phyloP scores from a whole-genome alignment of 192 early-diverging fungal genomes.

The Entomortierella lignicola region DNA sequence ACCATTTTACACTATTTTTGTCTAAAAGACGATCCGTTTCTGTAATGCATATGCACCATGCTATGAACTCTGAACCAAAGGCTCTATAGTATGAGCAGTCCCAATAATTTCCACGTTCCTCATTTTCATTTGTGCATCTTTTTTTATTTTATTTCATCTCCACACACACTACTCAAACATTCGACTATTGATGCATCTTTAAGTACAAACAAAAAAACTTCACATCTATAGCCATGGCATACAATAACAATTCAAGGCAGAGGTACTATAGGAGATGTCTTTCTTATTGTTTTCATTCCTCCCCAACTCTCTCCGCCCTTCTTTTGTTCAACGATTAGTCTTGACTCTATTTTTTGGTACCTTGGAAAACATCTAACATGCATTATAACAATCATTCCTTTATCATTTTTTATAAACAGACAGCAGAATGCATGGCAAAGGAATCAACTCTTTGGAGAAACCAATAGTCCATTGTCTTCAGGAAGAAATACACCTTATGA shows the following conservation, averaged over 20 bases:
- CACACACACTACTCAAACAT: not conserved
- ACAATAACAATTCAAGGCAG: constrained; percentile 7
- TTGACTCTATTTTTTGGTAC: no score
- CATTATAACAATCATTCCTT: not conserved
- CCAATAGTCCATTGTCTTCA: constrained; percentile 22
- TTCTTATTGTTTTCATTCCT: not conserved
- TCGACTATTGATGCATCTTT: not conserved
- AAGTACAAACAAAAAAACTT: not conserved
- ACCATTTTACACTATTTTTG: no score
- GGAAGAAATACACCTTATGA: constrained; percentile 45
- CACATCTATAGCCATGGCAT: constrained; percentile 4
- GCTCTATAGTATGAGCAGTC: no score
- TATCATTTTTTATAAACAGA: constrained; percentile 1
- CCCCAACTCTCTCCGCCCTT: not conserved
- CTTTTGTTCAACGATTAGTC: not conserved
- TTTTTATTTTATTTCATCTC: not conserved
- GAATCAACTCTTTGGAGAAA: constrained; percentile 36
- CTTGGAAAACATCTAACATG: not conserved
- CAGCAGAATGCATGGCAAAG: constrained; percentile 37
- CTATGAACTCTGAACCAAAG: no score
- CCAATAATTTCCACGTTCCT: no score
- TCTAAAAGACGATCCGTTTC: no score
- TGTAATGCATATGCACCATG: no score
- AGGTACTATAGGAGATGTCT: constrained; percentile 1
- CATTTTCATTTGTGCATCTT: no score